Percentiles rank a stretch among this genome's conserved stretches.
Conservation (phyloP, 306 rosid genomes). For the Sindora glabra region DNA sequence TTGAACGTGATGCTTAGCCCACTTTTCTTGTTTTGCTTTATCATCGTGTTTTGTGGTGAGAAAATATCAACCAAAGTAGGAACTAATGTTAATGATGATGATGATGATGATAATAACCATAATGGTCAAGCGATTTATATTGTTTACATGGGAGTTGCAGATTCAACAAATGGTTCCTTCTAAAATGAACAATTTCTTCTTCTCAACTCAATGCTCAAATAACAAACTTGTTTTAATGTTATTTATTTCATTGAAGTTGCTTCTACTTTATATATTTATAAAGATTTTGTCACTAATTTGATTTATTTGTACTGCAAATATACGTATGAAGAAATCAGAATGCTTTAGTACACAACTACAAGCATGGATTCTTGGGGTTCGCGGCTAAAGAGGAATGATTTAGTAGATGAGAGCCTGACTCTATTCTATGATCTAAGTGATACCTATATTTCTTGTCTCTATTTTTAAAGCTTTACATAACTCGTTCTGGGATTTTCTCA, state of each 20-base stretch:
- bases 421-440: too few species aligned
- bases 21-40: not conserved
- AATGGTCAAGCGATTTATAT: conserved; percentile 56
- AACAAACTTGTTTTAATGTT: conserved; percentile 7
- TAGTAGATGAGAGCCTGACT: conserved; percentile 39
- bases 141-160: conserved; percentile 84
- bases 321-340: conserved; percentile 45
- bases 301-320: too few species aligned
- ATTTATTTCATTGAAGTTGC: too few species aligned
- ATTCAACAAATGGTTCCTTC: conserved; percentile 31
- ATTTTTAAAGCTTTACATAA: conserved; percentile 59
- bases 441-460: conserved; percentile 74
- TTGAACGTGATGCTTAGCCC: conserved; percentile 14
- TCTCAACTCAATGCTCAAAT: conserved; percentile 36
- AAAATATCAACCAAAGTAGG: not conserved
- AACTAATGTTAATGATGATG: too few species aligned
- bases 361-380: conserved; percentile 85
- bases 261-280: too few species aligned
- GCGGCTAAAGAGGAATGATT: conserved; percentile 53
- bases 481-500: conserved; percentile 90
- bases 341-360: conserved; percentile 55
- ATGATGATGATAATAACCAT: not conserved
- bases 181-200: conserved; percentile 45
- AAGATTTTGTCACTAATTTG: too few species aligned
- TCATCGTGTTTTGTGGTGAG: conserved; percentile 16